A percentile compares a stretch with the other conserved stretches of the same genome.
These are phyloP conservation scores for Rutstroemia sp. DNA, from an alignment of 2,329 filamentous ascomycete genomes.

Conservation along the genomic window DNA sequence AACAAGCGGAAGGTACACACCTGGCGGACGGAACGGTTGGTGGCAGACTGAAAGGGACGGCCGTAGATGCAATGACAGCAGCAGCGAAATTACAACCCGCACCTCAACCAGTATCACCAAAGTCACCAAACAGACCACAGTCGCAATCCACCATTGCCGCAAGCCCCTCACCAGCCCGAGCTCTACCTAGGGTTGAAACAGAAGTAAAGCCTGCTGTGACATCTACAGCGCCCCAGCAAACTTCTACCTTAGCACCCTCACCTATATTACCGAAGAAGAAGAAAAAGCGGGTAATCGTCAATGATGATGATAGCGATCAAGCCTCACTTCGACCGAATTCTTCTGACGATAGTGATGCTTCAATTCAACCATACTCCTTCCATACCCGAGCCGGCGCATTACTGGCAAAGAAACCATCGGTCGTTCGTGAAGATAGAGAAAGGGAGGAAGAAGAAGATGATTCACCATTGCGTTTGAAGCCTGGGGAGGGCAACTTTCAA, in stretches of 20 bases:
- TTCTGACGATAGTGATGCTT: slow-evolving; percentile 26
- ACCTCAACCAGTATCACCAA: slow-evolving; percentile 7
- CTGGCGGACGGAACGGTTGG: slow-evolving; percentile 45
- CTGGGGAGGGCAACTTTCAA: slow-evolving; percentile 8
- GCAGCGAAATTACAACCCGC: slow-evolving; percentile 4
- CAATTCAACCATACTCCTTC: slow-evolving; percentile 9
- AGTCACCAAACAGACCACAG: not conserved
- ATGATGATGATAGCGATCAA: slow-evolving; percentile 22
- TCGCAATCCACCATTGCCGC: slow-evolving; percentile 2
- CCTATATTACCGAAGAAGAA: slow-evolving; percentile 14
- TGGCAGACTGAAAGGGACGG: slow-evolving; percentile 42
- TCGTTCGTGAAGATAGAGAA: slow-evolving; percentile 40
- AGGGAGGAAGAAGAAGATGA: slow-evolving; percentile 32
- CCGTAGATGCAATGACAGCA: slow-evolving; percentile 31
- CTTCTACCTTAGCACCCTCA: not conserved
- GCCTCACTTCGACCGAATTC: slow-evolving; percentile 21
- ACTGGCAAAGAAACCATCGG: slow-evolving; percentile 36
- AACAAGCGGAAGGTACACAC: slow-evolving; percentile 33
- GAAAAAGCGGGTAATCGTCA: slow-evolving; percentile 20
- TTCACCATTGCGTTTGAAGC: slow-evolving; percentile 12
- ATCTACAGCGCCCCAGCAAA: not conserved
- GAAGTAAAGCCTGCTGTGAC: not conserved
- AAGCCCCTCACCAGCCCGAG: slow-evolving; percentile 1
- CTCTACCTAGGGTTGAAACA: not conserved
- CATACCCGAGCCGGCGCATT: slow-evolving; percentile 18